phyloP scores from a whole-genome alignment of 495 filamentous ascomycete species.

The Xeromyces bisporus region DNA sequence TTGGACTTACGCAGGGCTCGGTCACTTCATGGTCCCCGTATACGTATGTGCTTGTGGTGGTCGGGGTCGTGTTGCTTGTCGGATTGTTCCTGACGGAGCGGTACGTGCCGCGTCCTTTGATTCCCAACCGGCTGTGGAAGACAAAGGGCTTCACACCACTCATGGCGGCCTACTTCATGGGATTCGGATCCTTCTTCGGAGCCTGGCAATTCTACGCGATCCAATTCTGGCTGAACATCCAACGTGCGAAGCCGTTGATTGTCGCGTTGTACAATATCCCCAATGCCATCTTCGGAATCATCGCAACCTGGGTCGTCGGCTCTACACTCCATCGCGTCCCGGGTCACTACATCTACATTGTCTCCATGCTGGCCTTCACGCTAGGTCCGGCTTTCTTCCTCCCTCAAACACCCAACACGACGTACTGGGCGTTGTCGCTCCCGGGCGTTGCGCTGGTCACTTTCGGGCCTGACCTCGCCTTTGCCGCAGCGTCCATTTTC shows the following conservation, averaged over 20 bases:
- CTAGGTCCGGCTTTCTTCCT: conserved; percentile 19
- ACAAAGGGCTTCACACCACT: conserved; percentile 31
- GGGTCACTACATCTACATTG: conserved; percentile 31
- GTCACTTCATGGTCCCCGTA: conserved; percentile 15
- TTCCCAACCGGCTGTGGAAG: conserved; percentile 17
- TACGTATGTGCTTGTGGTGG: conserved; percentile 10
- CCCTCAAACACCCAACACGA: conserved; percentile 13
- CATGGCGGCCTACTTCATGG: conserved; percentile 31
- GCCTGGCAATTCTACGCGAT: conserved; percentile 36
- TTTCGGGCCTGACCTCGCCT: conserved; percentile 18
- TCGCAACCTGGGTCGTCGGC: conserved; percentile 30
- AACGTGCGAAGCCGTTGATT: conserved; percentile 19
- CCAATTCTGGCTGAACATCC: conserved; percentile 33
- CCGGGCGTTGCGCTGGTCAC: conserved; percentile 16
- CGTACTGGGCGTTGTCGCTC: conserved; percentile 16
- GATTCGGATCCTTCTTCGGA: conserved; percentile 28
- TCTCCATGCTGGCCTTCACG: conserved; percentile 17
- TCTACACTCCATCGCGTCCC: conserved; percentile 27
- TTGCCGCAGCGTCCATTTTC: conserved; percentile 19
- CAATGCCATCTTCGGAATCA: conserved; percentile 26
- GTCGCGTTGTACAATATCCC: conserved; percentile 27
- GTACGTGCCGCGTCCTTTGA: conserved; percentile 11
- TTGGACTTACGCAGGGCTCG: conserved; percentile 17
- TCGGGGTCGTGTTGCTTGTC: conserved; percentile 13
- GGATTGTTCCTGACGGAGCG: conserved; percentile 14